Percentiles rank a stretch among this genome's conserved stretches.
Evolutionary conservation across 1,284 basidiomycete genomes (phyloP).

Genomic region (Boletus holoroseus): DNA sequence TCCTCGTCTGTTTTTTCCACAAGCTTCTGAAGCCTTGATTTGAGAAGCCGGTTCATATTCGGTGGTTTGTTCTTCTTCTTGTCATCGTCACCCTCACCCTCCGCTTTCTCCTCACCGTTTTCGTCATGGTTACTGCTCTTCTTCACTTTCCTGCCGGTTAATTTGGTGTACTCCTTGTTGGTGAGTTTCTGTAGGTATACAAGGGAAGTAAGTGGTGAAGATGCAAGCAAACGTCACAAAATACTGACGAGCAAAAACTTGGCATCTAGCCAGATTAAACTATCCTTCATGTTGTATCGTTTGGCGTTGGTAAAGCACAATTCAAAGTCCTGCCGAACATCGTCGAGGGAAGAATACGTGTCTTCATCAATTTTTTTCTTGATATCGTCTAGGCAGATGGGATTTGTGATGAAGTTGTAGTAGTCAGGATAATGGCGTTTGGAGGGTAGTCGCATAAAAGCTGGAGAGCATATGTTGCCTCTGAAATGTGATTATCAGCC

Average conservation of each 20-base stretch:
- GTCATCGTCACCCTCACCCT: constrained; percentile 38
- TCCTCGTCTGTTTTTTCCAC: constrained; percentile 61
- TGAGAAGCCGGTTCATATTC: constrained; percentile 58
- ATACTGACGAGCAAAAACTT: constrained; percentile 50
- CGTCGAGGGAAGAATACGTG: constrained; percentile 62
- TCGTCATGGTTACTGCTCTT: constrained; percentile 42
- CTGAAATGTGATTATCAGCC: constrained; percentile 36
- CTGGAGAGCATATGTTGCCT: constrained; percentile 59
- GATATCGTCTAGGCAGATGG: constrained; percentile 84
- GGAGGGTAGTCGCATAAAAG: constrained; percentile 75
- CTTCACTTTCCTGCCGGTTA: constrained; percentile 45
- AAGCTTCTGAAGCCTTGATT: constrained; percentile 62
- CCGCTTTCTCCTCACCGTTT: constrained; percentile 38
- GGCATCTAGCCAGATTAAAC: constrained; percentile 81
- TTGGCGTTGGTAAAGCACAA: constrained; percentile 88
- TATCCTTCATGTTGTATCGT: constrained; percentile 82
- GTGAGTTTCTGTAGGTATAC: constrained; percentile 52
- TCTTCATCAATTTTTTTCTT: constrained; percentile 67
- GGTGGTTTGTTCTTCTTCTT: constrained; percentile 55
- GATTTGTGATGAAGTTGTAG: constrained; percentile 67
- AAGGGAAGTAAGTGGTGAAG: constrained; percentile 6
- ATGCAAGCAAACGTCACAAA: not conserved
- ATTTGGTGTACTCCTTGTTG: constrained; percentile 56
- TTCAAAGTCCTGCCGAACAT: constrained; percentile 77
- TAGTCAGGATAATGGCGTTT: constrained; percentile 87